Evolutionary conservation across 345 rosid species (phyloP), one percentile per base, ranked within the genome.

Genomic region (Arabidopsis arenosa): DNA sequence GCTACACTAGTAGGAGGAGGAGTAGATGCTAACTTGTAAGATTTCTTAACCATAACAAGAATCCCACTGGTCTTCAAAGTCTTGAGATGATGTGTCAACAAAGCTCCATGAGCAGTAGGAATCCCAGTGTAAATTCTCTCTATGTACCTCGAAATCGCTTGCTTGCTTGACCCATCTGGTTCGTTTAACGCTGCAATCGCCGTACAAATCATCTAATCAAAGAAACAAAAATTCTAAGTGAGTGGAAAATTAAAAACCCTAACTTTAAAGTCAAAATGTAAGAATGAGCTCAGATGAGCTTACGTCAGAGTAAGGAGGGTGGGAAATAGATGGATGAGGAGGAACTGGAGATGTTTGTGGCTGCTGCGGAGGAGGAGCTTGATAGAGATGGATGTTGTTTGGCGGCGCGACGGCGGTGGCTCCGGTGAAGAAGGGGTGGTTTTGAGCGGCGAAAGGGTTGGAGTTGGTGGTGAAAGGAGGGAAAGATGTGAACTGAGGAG

Each of bases 151-250:
- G 89, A 79, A 47, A 95, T 95, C 0, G 97, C 92, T 68, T 84
- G 78, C 85, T 84, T 92, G 77, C 97, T 92, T 63, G 98, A 95
- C 10, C 98, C 99, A 11, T 89, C 86, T 13, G 73, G 77, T 63
- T 90, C 97, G 47, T 86, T 92, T 76, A 90, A 78, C 47, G 91
- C 89, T 43, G 84, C 66, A 44, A 95, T 89, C 64, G 98, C 99
- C 23, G 86, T 79, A 9, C 57, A 76, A 41, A 95, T 90, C 96
- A 95, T 92, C 97, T 93, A 40, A 47, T 64, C 30, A 28, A 28
- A 2, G 1, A 7, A 26, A 6, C 32, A 23, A 7, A 66, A 15
- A 18, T 43, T 14, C n/a, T 18, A 71, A 5, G 28, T 64, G 1
- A 56, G 23, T 33, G 9, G 4, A 39, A 68, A 62, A 35, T 41